Evolutionary conservation across 768 basidiomycete genomes (phyloP), one percentile per base, ranked within the genome.

Genomic region (Podaxis sp.): DNA sequence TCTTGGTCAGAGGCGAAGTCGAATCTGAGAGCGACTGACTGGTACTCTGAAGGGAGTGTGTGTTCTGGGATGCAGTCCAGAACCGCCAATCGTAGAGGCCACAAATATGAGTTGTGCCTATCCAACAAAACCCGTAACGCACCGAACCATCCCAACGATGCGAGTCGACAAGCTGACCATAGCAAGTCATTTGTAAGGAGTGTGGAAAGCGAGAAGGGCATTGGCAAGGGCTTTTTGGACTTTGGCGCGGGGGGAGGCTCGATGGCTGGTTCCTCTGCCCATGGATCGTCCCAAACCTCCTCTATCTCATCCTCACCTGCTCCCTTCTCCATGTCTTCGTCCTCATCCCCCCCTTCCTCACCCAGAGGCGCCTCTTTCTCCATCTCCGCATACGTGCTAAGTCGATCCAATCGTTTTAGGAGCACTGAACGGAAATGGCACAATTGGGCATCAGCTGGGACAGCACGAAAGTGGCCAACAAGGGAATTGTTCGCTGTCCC

Each of bases 201-300:
- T 10, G 75, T 67, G 10, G 85, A 77, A 22, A 96, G 81, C 2
- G 84, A 68, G 28, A 94, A 58, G 5, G 64, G 66, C 8, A 65
- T 68, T 55, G 80, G 80, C 22, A 74, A 71, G 69, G 74, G 79
- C 67, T 64, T 60, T 38, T 68, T 64, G 12, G 77, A 61, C n/a
- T 70, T 67, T 10, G 74, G 60, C 44, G 69, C 70, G 50, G 76
- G 74, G 40, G 69, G 70, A 0, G 78, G 73, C 51, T 70, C 69
- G 49, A 66, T 63, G 15, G 65, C 60, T 28, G 69, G 63, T 50
- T 69, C 73, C 30, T 91, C 88, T 40, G 79, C 86, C 89, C 90
- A 92, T 12, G 90, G 89, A 71, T 91, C 89, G 67, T 89, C 90
- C 67, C 86, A 85, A 90, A 89, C 91, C 56, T 88, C 89, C 46